A percentile compares a stretch with the other conserved stretches of the same genome.
These are phyloP conservation scores for Pythium phragmitis DNA, from an alignment of 352 stramenopile species.

Conservation along the genomic window DNA sequence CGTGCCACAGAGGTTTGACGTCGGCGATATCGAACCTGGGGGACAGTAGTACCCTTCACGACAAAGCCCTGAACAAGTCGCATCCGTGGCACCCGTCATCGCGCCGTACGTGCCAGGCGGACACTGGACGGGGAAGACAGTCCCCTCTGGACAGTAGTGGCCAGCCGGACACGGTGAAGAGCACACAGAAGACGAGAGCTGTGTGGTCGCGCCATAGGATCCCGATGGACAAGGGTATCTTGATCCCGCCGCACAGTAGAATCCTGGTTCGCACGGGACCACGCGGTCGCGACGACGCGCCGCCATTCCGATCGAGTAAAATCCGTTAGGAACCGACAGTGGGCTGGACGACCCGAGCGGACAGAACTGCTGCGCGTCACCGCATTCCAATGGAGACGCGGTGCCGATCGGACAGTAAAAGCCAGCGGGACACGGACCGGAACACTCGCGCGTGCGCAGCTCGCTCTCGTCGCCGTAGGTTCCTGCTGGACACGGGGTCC, in stretches of 20 bases:
- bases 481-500: conserved; percentile 49
- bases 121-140: conserved; percentile 31
- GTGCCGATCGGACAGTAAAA: conserved; percentile 60
- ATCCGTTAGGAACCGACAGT: conserved; percentile 18
- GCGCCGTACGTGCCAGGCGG: conserved; percentile 61
- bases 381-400: conserved; percentile 41
- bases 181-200: conserved; percentile 35
- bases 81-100: conserved; percentile 32
- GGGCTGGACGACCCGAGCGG: conserved; percentile 30
- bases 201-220: conserved; percentile 37
- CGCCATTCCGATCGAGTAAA: conserved; percentile 42
- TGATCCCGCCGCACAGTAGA: conserved; percentile 55
- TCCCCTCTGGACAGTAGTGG: conserved; percentile 54
- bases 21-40: conserved; percentile 45
- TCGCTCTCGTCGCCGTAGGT: conserved; percentile 50
- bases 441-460: conserved; percentile 46
- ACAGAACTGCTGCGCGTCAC: conserved; percentile 48
- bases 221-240: conserved; percentile 48
- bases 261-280: conserved; percentile 45
- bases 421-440: conserved; percentile 54
- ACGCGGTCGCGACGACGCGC: conserved; percentile 30
- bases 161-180: conserved; percentile 51
- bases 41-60: conserved; percentile 63
- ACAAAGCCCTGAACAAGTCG: conserved; percentile 60
- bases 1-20: conserved; percentile 33